A percentile compares a stretch with the other conserved stretches of the same genome.
Evolutionary conservation across 768 basidiomycete species (phyloP).

Genomic region (Serendipita vermifera): DNA sequence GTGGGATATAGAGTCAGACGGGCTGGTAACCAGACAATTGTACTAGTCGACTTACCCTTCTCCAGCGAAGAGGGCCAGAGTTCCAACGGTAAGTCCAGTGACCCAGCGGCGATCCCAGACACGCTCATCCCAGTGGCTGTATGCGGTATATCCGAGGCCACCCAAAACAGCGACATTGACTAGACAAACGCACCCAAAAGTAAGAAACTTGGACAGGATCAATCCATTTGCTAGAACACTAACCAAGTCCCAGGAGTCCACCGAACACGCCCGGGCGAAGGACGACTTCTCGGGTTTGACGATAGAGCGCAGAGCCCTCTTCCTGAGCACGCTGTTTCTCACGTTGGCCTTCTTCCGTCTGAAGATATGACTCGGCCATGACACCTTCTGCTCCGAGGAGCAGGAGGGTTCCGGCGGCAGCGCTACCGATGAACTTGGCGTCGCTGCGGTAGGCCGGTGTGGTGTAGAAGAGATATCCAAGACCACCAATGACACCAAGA

Average conservation of each 20-base stretch:
- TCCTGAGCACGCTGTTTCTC: constrained; percentile 44
- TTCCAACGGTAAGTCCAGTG: constrained; percentile 42
- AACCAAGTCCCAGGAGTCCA: constrained; percentile 48
- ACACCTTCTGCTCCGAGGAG: constrained; percentile 53
- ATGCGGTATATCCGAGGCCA: constrained; percentile 48
- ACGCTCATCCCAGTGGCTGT: constrained; percentile 50
- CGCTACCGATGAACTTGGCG: constrained; percentile 37
- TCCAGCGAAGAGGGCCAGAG: constrained; percentile 47
- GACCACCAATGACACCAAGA: constrained; percentile 49
- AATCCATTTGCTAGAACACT: constrained; percentile 18
- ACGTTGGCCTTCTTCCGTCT: constrained; percentile 43
- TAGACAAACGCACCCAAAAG: constrained; percentile 19
- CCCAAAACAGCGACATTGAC: constrained; percentile 55
- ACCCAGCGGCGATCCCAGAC: constrained; percentile 53
- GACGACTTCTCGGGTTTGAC: constrained; percentile 40
- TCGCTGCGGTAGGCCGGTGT: constrained; percentile 49
- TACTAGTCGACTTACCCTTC: constrained; percentile 43
- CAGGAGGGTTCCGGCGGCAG: constrained; percentile 41
- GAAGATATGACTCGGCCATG: constrained; percentile 43
- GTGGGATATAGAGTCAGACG: neutral
- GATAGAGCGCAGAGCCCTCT: constrained; percentile 45
- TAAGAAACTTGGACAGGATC: neutral
- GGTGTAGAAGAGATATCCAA: constrained; percentile 51
- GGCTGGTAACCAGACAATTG: neutral
- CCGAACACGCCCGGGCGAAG: constrained; percentile 54